These are phyloP conservation scores for Metschnikowia shivogae DNA, from an alignment of 805 yeast genomes.

Conservation along the genomic window DNA sequence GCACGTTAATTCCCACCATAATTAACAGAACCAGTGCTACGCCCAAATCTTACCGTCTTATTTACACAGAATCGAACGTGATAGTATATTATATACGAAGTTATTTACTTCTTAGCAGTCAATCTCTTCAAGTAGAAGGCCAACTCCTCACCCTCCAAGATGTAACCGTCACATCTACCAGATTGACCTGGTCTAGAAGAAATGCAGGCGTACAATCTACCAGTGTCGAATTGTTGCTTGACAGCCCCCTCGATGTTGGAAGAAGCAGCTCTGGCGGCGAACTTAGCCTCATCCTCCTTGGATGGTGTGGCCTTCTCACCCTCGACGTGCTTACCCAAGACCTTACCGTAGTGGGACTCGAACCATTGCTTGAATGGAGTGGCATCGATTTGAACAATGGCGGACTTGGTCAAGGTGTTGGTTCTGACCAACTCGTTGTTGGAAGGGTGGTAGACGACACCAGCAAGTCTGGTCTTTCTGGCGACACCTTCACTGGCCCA, in stretches of 20 bases:
- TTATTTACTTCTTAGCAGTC: conserved; percentile 91
- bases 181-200: conserved; percentile 99
- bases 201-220: conserved; percentile 97
- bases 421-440: conserved; percentile 99
- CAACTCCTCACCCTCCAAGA: conserved; percentile 99
- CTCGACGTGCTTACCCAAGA: conserved; percentile 81
- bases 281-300: conserved; percentile 81
- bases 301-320: conserved; percentile 58
- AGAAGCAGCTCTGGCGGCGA: conserved; percentile 84
- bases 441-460: conserved; percentile 98
- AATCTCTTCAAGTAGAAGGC: conserved; percentile 99
- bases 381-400: conserved; percentile 99
- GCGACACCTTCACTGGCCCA: conserved; percentile 99
- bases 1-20: neutral
- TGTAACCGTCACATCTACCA: conserved; percentile 99
- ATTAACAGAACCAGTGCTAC: neutral
- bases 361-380: conserved; percentile 99
- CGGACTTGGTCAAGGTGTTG: conserved; percentile 98
- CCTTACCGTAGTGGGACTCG: conserved; percentile 96
- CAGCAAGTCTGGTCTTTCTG: conserved; percentile 98
- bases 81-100: conserved; percentile 12
- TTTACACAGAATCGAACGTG: conserved; percentile 5
- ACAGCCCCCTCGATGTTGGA: conserved; percentile 88
- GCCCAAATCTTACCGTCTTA: neutral
- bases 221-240: conserved; percentile 95